Conservation (phyloP, 225 moss, liverwort and hornwort species). For the Sphagnum contortum region DNA sequence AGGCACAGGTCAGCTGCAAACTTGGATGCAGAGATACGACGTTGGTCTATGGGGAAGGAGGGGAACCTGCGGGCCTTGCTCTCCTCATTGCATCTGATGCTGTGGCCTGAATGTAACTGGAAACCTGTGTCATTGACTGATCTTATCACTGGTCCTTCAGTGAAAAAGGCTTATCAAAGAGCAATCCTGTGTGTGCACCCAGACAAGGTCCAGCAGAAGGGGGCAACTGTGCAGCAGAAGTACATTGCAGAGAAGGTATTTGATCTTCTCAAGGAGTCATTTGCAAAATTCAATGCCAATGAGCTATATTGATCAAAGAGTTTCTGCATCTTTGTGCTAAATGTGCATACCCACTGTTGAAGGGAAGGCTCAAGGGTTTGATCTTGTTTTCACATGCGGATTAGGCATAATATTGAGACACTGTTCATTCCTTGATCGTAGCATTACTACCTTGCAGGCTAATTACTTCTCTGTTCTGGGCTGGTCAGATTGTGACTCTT, state of each 20-base stretch:
- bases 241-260: conserved; percentile 90
- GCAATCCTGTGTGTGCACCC: conserved; percentile 91
- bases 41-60: conserved; percentile 95
- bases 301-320: conserved; percentile 35
- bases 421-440: too few species aligned
- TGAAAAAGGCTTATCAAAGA: conserved; percentile 81
- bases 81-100: conserved; percentile 75
- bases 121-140: conserved; percentile 81
- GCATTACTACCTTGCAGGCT: too few species aligned
- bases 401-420: too few species aligned
- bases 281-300: conserved; percentile 51
- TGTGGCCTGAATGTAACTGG: conserved; percentile 98
- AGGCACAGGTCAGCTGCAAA: conserved; percentile 63
- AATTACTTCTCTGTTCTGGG: too few species aligned
- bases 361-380: neutral
- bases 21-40: conserved; percentile 79
- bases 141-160: conserved; percentile 67
- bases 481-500: too few species aligned
- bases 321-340: neutral
- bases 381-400: too few species aligned
- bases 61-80: conserved; percentile 88
- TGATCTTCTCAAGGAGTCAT: conserved; percentile 66
- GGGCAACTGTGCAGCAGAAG: conserved; percentile 79
- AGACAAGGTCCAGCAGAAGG: conserved; percentile 96
- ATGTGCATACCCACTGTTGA: conserved; percentile 4